Conservation (phyloP, 1,284 basidiomycete genomes). For the Irpex sp. region DNA sequence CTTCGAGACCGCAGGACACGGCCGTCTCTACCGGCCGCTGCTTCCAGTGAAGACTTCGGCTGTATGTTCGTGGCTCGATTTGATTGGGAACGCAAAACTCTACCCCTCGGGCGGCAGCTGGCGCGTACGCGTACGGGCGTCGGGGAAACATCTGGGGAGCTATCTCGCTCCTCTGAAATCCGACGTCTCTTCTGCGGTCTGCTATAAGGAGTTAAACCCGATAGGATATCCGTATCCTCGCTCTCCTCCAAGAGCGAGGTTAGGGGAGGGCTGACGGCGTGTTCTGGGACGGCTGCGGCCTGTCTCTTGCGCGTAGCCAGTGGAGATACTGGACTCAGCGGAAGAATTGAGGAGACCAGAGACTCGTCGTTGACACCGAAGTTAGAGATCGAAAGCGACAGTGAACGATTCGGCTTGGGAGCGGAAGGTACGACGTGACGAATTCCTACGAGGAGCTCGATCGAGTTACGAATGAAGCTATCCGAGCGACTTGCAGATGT, state of each 20-base stretch:
- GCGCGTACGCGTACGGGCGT: neutral
- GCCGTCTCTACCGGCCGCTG: neutral
- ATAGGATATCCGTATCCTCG: neutral
- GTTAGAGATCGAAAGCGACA: constrained; percentile 10
- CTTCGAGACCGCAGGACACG: constrained; percentile 20
- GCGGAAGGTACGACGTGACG: constrained; percentile 16
- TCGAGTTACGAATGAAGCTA: constrained; percentile 38
- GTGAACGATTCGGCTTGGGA: constrained; percentile 9
- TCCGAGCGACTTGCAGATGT: constrained; percentile 28
- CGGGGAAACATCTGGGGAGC: neutral
- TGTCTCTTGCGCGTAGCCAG: constrained; percentile 2
- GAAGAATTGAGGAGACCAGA: neutral
- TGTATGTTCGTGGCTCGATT: constrained; percentile 12
- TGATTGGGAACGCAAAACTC: constrained; percentile 11
- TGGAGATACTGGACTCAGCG: constrained; percentile 9
- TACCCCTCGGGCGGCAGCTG: neutral
- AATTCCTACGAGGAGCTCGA: constrained; percentile 54
- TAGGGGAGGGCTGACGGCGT: constrained; percentile 4
- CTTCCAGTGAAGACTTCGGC: neutral
- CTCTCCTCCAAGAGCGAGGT: constrained; percentile 9
- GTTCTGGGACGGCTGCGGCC: neutral
- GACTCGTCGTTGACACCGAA: constrained; percentile 1
- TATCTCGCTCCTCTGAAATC: neutral
- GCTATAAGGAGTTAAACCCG: neutral
- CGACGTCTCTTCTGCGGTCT: constrained; percentile 11